These are phyloP conservation scores for Litchi chinensis DNA, from an alignment of 345 rosid species.

Conservation along the genomic window DNA sequence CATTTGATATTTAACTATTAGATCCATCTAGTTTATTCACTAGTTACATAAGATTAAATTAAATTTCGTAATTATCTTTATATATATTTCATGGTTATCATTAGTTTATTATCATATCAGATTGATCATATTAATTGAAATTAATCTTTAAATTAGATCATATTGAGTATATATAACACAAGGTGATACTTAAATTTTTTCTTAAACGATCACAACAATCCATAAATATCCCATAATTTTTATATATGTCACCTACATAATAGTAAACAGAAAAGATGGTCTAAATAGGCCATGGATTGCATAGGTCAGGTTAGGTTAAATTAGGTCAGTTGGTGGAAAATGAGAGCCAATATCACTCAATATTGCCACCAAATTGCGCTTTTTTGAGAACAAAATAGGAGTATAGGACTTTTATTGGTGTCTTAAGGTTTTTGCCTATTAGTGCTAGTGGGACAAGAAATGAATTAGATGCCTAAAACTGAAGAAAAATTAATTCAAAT, in stretches of 20 bases:
- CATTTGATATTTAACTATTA: no score
- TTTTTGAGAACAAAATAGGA: slow-evolving; percentile 8
- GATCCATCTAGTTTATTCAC: no score
- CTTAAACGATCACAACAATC: no score
- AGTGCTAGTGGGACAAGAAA: not conserved
- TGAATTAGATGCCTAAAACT: not conserved
- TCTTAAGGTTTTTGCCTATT: not conserved
- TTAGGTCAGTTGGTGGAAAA: not conserved
- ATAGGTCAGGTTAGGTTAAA: not conserved
- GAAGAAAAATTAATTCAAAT: not conserved
- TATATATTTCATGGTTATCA: no score
- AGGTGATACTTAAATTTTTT: no score
- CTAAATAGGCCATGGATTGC: not conserved
- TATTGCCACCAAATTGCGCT: slow-evolving; percentile 18
- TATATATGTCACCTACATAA: not conserved
- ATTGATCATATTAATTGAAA: not conserved
- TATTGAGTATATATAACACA: no score
- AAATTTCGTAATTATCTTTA: no score
- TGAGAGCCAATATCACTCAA: slow-evolving; percentile 37
- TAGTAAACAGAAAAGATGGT: no score
- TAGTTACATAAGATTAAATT: no score
- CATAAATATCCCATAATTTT: no score
- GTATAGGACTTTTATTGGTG: no score
- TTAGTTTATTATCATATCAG: no score
- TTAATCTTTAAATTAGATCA: not conserved